Evolutionary conservation across 345 rosid species (phyloP), one percentile per base, ranked within the genome.

Genomic region (Rhizophora apiculata): DNA sequence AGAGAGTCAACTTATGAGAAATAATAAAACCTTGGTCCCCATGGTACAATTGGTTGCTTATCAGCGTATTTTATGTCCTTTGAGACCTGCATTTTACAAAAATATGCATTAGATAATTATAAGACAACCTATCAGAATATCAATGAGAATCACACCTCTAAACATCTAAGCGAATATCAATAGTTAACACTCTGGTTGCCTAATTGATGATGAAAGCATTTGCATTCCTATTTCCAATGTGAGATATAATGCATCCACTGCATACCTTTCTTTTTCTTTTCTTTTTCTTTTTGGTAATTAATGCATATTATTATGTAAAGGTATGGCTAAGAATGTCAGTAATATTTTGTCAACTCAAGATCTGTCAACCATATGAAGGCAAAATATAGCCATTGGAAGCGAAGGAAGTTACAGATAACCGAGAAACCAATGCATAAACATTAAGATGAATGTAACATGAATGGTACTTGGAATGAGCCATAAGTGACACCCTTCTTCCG

Each of bases 61-160:
- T 96, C 99, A 73, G 98, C 99, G 82, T 85, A 96, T 78, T 87
- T 96, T 77, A 92, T 83, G 76, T 96, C 99, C 87, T 96, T 90
- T 8, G 99, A 84, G 68, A 96, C 99, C 99, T 96, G 85, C 70
- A 80, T 54, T 74, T 61, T 1, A 67, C 24, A 24, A 4, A 67
- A 69, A 64, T 63, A 75, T 58, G 63, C 59, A 15, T 26, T 43
- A 46, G 27, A 18, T 55, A 71, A 64, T 8, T 8, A 11, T 18
- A 18, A 70, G 20, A 63, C 67, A 9, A 29, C n/a, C 1, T 4
- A 16, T 37, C 54, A 26, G 18, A 64, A 29, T 26, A 53, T 34
- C 32, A 43, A 64, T 5, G 10, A 21, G 19, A 43, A 43, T 13
- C 49, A 13, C 49, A 43, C 15, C 13, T 43, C 49, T 43, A 19